Evolutionary conservation across 257 asterid genomes (phyloP).

Genomic region (Marsdenia floribunda): DNA sequence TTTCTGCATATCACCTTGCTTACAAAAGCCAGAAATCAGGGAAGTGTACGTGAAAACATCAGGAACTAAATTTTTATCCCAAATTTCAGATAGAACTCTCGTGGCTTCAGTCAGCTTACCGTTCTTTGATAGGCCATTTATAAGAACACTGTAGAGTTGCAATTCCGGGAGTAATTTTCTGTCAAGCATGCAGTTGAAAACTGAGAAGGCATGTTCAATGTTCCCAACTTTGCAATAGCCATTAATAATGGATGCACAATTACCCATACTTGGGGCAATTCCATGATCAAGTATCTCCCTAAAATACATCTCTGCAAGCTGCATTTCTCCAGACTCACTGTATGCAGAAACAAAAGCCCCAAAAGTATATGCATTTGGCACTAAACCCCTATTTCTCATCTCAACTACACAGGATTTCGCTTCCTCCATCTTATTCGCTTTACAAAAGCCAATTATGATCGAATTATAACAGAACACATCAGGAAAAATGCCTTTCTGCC

Average conservation of each 20-base stretch:
- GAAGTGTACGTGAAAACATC: conserved; percentile 74
- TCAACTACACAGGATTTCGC: conserved; percentile 49
- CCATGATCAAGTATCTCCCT: conserved; percentile 64
- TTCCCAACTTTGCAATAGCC: conserved; percentile 69
- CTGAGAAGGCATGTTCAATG: conserved; percentile 52
- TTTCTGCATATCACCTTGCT: conserved; percentile 57
- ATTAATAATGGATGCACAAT: conserved; percentile 49
- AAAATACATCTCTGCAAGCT: conserved; percentile 61
- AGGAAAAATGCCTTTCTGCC: conserved; percentile 56
- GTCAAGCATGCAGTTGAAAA: conserved; percentile 46
- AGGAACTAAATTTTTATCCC: conserved; percentile 54
- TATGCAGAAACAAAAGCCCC: conserved; percentile 65
- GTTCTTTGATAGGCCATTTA: conserved; percentile 58
- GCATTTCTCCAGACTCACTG: conserved; percentile 52
- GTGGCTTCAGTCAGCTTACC: conserved; percentile 69
- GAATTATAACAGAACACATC: conserved; percentile 73
- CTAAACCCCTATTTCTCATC: conserved; percentile 52
- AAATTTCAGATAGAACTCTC: conserved; percentile 50
- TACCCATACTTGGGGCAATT: conserved; percentile 52
- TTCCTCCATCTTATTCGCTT: conserved; percentile 60
- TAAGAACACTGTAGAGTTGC: conserved; percentile 62
- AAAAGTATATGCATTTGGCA: conserved; percentile 69
- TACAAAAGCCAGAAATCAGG: conserved; percentile 70
- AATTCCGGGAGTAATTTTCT: conserved; percentile 45
- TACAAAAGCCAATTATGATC: conserved; percentile 65